Evolutionary conservation across 163 green algal species (phyloP).

Genomic region (Prototheca wickerhamii): DNA sequence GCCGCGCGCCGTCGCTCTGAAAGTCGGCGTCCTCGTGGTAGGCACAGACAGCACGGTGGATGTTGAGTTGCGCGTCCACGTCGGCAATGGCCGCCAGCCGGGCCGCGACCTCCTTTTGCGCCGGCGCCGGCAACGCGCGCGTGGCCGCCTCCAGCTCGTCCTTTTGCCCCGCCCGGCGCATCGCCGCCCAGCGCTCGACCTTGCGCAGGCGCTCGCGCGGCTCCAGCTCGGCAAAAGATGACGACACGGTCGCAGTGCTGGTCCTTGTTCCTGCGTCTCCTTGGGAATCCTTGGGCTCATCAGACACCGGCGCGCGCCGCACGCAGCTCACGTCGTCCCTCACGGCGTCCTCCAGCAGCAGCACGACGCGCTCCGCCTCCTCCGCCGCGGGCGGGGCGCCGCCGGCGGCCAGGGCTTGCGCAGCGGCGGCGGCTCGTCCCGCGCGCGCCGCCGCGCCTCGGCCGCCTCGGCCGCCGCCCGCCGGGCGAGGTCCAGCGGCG

Average conservation of each 20-base stretch:
- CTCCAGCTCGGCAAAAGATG: neutral
- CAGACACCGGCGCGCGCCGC: too few species aligned
- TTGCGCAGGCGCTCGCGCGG: neutral
- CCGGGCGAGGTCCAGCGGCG: neutral
- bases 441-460: neutral
- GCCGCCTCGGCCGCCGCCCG: neutral
- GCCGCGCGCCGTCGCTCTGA: conserved; percentile 1
- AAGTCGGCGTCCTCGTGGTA: conserved; percentile 5
- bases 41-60: too few species aligned
- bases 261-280: too few species aligned
- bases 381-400: neutral
- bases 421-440: neutral
- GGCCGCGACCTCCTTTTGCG: neutral
- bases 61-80: neutral
- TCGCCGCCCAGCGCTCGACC: neutral
- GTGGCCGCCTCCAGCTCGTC: neutral
- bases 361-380: neutral
- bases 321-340: too few species aligned
- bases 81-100: neutral
- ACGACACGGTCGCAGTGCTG: too few species aligned
- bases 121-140: neutral
- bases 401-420: neutral
- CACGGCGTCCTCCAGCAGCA: neutral
- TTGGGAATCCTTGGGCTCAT: too few species aligned
- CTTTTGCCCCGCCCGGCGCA: too few species aligned